A percentile compares a stretch with the other conserved stretches of the same genome.
phyloP scores from a whole-genome alignment of 225 moss, liverwort and hornwort species.

The Antitrichia curtipendula region DNA sequence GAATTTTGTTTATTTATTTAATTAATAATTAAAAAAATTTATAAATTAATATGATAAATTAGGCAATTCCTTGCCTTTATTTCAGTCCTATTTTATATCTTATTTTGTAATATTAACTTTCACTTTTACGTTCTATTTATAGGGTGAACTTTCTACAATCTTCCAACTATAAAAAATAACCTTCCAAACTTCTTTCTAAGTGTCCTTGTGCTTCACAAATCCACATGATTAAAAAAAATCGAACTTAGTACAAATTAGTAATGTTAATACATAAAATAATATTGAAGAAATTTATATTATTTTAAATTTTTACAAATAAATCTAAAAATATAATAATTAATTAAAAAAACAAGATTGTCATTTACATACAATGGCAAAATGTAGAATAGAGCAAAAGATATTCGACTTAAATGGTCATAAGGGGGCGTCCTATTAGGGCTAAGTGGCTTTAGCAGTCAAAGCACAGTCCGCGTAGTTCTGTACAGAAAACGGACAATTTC shows the following conservation, averaged over 20 bases:
- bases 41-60: not conserved
- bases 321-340: not conserved
- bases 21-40: no score
- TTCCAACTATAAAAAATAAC: accelerated
- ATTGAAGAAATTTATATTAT: not conserved
- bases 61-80: accelerated
- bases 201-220: accelerated
- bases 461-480: no score
- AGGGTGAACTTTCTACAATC: not conserved
- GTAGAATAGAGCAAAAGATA: no score
- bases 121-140: accelerated
- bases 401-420: no score
- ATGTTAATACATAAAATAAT: accelerated
- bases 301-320: accelerated
- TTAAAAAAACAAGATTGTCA: not conserved
- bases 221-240: not conserved
- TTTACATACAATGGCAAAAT: no score
- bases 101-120: not conserved
- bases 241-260: not conserved
- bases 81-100: not conserved
- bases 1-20: no score
- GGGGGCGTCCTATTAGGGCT: not conserved
- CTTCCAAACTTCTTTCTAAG: accelerated
- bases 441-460: no score
- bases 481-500: no score